Conservation (phyloP, 1,284 basidiomycete species). For the Megacollybia platyphylla region DNA sequence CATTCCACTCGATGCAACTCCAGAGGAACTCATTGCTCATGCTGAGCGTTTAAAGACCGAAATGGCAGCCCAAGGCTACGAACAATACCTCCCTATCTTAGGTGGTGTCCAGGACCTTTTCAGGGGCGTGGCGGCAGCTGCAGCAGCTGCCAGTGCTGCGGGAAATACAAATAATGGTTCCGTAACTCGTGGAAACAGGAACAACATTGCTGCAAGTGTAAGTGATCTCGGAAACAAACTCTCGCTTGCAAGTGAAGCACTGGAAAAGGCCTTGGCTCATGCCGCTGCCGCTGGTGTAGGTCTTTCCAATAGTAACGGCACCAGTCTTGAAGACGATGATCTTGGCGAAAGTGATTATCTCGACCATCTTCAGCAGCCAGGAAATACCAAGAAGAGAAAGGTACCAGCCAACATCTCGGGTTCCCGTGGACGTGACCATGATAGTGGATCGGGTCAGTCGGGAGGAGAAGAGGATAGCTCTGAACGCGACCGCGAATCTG, state of each 20-base stretch:
- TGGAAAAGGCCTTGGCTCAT: background rate
- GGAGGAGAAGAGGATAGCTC: constrained; percentile 23
- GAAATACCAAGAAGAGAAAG: constrained; percentile 79
- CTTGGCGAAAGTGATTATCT: constrained; percentile 44
- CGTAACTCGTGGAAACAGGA: background rate
- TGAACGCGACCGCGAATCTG: constrained; percentile 10
- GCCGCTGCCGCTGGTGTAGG: constrained; percentile 1
- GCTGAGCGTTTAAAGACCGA: constrained; percentile 37
- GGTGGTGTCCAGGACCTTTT: constrained; percentile 31
- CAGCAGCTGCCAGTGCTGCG: constrained; percentile 4
- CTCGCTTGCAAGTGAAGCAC: background rate
- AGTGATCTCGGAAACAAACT: background rate
- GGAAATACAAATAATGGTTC: background rate
- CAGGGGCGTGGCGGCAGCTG: constrained; percentile 11
- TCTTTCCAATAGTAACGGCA: background rate
- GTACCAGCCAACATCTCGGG: constrained; percentile 39
- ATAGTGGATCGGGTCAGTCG: constrained; percentile 17
- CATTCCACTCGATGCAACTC: constrained; percentile 20
- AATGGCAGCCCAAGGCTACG: constrained; percentile 44
- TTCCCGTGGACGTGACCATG: constrained; percentile 17
- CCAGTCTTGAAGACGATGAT: constrained; percentile 30
- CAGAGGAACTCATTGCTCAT: constrained; percentile 37
- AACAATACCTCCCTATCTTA: constrained; percentile 37
- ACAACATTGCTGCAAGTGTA: background rate
- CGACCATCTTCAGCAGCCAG: constrained; percentile 58